Evolutionary conservation across 805 yeast species (phyloP), one percentile per base, ranked within the genome.

Genomic region (Tetrapisispora arboricola): DNA sequence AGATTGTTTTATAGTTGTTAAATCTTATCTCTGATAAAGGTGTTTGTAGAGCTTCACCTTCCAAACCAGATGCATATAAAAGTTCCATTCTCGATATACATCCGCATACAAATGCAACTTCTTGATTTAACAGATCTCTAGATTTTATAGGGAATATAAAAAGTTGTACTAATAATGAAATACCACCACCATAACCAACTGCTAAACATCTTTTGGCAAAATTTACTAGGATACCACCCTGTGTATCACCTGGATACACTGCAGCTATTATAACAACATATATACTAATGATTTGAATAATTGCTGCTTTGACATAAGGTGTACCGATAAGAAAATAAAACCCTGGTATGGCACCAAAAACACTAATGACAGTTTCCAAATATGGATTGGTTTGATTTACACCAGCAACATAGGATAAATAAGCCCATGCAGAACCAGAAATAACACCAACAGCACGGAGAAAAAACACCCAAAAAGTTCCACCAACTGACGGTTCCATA

Each of bases 201-300:
- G 77, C 73, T 6, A 73, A 43, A 49, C 74, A 69, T 47, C 78
- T 58, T 44, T 71, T 73, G 2, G 69, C 75, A 50, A 70, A 73
- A 48, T 67, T 71, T 8, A 54, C 55, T 19, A 61, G 43, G 39
- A 72, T 71, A 0, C 69, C 58, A 6, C 72, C 70, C 3, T 48
- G 49, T 21, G 58, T 50, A 1, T 50, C 47, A 6, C 66, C 55
- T 1, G 74, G 75, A 2, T 65, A 39, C 2, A 60, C 58, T 2
- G 75, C 58, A 0, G 76, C 70, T n/a, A 71, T 51, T 38, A 70
- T 48, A 10, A 73, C 76, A 37, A 71, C 60, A 40, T 69, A 70
- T 15, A 68, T 63, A 27, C 73, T 67, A 36, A 73, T 70, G 7
- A 71, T 58, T 13, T 70, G 67, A 33, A 73, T 69, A 44, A 72